These are phyloP conservation scores for Flaveria linearis DNA, from an alignment of 129 eudicot genomes.

Conservation along the genomic window DNA sequence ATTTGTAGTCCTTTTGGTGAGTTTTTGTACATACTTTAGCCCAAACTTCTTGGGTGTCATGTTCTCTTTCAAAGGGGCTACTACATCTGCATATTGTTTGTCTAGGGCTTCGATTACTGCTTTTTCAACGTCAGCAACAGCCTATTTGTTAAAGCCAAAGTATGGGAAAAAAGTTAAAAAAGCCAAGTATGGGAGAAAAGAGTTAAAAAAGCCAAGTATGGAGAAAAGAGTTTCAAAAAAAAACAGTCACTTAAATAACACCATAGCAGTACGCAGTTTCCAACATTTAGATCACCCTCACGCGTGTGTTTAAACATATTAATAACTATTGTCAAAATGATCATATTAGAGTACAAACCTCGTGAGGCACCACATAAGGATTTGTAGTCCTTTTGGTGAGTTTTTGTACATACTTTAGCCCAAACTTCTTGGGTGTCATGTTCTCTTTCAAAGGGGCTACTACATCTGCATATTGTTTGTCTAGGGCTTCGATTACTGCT, in stretches of 20 bases:
- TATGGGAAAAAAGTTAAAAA: conserved; percentile 1
- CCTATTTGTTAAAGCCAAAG: conserved; percentile 41
- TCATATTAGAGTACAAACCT: conserved; percentile 38
- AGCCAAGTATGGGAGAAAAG: neutral
- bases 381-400: conserved; percentile 54
- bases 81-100: conserved; percentile 68
- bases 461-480: conserved; percentile 71
- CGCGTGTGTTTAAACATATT: neutral
- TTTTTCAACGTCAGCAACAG: conserved; percentile 70
- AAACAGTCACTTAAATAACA: neutral
- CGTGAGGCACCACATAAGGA: conserved; percentile 58
- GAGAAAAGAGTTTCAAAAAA: too few relatives aligned
- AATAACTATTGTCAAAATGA: neutral
- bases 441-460: conserved; percentile 64
- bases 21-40: conserved; percentile 61
- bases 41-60: conserved; percentile 63
- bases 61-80: conserved; percentile 64
- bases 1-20: conserved; percentile 51
- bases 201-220: too few relatives aligned
- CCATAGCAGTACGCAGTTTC: neutral
- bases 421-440: conserved; percentile 59
- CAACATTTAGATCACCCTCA: neutral
- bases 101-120: conserved; percentile 66
- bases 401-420: conserved; percentile 61
- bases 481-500: conserved; percentile 64